A percentile compares a stretch with the other conserved stretches of the same genome.
Conservation (phyloP, 148 eudicot genomes). For the Heliosperma pusillum region DNA sequence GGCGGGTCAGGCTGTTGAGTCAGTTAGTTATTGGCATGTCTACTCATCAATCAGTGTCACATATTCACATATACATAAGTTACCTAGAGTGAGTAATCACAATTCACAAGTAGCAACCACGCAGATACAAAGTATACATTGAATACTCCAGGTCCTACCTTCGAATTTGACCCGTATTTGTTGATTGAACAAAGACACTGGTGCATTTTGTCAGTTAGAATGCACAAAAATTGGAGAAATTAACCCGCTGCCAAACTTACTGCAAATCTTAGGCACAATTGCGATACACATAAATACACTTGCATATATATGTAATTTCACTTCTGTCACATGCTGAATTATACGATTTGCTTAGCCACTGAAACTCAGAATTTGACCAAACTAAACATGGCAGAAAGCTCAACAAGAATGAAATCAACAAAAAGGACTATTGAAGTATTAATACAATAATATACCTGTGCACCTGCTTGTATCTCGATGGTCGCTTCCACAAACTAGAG, state of each 20-base stretch:
- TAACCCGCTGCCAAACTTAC: background rate
- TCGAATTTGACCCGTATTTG: background rate
- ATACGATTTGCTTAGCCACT: background rate
- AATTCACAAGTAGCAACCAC: background rate
- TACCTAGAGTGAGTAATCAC: background rate
- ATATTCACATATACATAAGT: background rate
- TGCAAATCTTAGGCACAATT: background rate
- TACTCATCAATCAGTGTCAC: background rate
- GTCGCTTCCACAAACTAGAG: conserved; percentile 91
- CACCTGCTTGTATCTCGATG: conserved; percentile 57
- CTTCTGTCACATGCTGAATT: background rate
- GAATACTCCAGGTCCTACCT: background rate
- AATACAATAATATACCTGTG: conserved; percentile 43
- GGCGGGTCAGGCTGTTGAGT: no score
- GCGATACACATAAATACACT: background rate
- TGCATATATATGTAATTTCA: background rate
- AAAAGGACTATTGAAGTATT: background rate
- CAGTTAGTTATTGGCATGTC: background rate
- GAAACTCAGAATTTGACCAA: background rate
- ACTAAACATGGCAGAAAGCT: background rate
- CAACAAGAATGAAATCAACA: background rate
- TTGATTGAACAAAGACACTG: background rate
- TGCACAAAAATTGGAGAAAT: background rate
- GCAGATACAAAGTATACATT: no score
- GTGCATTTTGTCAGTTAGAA: background rate